Evolutionary conservation across 2,329 filamentous ascomycete genomes (phyloP).

Genomic region (Hortaea werneckii): DNA sequence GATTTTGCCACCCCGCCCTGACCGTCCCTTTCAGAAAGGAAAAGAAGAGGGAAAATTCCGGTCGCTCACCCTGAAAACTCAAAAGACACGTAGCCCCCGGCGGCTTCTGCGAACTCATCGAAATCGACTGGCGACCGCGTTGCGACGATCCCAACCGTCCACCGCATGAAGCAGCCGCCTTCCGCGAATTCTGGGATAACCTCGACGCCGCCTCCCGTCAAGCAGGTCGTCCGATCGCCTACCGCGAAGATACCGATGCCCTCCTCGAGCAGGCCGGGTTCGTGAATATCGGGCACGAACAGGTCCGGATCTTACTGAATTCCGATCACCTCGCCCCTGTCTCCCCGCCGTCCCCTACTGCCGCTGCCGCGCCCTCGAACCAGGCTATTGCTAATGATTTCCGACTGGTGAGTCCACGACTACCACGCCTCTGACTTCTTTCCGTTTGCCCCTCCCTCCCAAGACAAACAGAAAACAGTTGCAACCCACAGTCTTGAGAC

Average conservation of each 20-base stretch:
- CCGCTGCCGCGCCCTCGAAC: neutral
- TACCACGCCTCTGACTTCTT: too few species aligned
- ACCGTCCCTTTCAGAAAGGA: too few species aligned
- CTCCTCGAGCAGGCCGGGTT: constrained; percentile 64
- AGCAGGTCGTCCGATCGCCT: constrained; percentile 54
- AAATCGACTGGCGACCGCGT: constrained; percentile 72
- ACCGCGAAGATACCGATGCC: constrained; percentile 50
- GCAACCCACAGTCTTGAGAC: too few species aligned
- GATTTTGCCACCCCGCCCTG: too few species aligned
- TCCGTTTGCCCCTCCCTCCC: too few species aligned
- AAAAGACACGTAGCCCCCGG: constrained; percentile 1
- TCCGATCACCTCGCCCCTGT: constrained; percentile 54
- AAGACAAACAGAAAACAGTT: too few species aligned
- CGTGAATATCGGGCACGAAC: constrained; percentile 48
- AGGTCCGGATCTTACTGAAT: constrained; percentile 14
- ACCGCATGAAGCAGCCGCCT: constrained; percentile 44
- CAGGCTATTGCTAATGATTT: constrained; percentile 43
- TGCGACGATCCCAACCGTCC: constrained; percentile 55
- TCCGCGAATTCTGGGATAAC: constrained; percentile 53
- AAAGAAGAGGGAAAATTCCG: too few species aligned
- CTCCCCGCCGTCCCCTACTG: neutral
- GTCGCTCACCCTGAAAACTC: neutral
- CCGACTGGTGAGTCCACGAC: neutral
- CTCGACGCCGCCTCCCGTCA: constrained; percentile 58
- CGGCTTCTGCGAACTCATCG: constrained; percentile 57